Evolutionary conservation across 306 rosid species (phyloP).

Genomic region (Acacia melanoxylon): DNA sequence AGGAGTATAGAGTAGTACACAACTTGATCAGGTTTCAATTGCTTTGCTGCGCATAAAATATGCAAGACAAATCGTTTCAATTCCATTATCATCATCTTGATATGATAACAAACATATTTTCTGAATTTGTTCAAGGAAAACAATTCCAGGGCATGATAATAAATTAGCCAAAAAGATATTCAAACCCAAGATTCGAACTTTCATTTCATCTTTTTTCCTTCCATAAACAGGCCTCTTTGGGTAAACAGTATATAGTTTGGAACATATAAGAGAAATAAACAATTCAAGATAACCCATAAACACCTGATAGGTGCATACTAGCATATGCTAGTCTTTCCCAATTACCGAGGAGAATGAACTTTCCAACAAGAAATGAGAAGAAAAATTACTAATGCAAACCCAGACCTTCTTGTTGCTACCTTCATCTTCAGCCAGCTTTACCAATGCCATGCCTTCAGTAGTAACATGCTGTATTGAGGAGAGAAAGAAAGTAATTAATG

Average conservation of each 20-base stretch:
- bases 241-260: background rate
- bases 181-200: background rate
- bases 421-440: slow-evolving; percentile 93
- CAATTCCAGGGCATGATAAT: background rate
- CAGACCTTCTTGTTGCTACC: slow-evolving; percentile 82
- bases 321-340: background rate
- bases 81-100: slow-evolving; percentile 5
- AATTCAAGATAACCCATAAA: background rate
- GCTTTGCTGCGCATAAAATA: slow-evolving; percentile 15
- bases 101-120: background rate
- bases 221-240: background rate
- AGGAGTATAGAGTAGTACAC: slow-evolving; percentile 3
- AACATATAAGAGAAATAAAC: background rate
- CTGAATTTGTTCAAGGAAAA: background rate
- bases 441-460: slow-evolving; percentile 81
- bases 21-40: slow-evolving; percentile 1
- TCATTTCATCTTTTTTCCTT: background rate
- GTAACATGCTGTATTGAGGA: slow-evolving; percentile 77
- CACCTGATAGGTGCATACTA: background rate
- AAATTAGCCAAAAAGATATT: background rate
- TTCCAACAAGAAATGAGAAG: background rate
- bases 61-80: background rate
- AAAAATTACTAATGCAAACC: background rate
- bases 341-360: background rate
- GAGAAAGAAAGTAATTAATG: slow-evolving; percentile 19